Conservation (phyloP, 2,329 filamentous ascomycete species). For the Biscogniauxia sp. region DNA sequence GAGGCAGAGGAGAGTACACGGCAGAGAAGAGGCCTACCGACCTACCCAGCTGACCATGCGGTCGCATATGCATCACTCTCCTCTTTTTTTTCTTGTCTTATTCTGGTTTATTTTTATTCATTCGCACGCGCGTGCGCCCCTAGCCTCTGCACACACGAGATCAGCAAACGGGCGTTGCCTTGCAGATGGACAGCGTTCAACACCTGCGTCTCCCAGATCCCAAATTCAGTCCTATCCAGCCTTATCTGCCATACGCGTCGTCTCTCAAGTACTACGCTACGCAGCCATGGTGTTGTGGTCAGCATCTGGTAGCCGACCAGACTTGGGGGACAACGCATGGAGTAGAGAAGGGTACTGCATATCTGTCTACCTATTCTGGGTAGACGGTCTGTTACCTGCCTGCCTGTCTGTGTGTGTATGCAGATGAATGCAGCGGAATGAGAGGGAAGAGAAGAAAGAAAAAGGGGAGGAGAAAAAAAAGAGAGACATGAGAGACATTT, state of each 20-base stretch:
- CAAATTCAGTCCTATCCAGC: background rate
- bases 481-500: background rate
- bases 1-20: background rate
- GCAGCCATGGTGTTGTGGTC: background rate
- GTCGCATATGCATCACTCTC: conserved; percentile 22
- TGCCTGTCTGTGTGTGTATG: background rate
- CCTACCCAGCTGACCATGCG: conserved; percentile 14
- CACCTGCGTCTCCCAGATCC: background rate
- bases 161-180: conserved; percentile 12
- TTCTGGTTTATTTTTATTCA: conserved; percentile 3
- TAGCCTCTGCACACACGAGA: conserved; percentile 8
- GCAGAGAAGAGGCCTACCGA: conserved; percentile 10
- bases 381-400: background rate
- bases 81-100: conserved; percentile 11
- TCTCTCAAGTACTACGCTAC: background rate
- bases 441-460: background rate
- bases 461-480: background rate
- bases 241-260: background rate
- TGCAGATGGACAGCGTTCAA: conserved; percentile 6
- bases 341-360: background rate
- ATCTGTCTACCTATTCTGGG: background rate
- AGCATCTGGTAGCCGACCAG: background rate
- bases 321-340: background rate
- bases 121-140: background rate
- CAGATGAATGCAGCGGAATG: background rate